Conservation (phyloP, 345 rosid genomes). For the Salix arbutifolia region DNA sequence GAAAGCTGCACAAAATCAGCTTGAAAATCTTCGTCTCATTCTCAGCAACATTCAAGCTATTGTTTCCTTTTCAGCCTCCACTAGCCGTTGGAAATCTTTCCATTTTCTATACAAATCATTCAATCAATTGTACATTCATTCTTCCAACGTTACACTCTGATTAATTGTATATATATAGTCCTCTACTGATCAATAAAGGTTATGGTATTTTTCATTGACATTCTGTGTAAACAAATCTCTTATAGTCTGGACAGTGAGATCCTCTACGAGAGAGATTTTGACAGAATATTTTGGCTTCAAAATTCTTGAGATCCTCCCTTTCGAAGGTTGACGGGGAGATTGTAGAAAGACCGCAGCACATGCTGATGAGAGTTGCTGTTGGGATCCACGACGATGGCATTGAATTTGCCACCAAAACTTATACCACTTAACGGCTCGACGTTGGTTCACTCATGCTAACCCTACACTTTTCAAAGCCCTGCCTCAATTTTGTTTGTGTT, state of each 20-base stretch:
- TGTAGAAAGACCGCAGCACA: slow-evolving; percentile 82
- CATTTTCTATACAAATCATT: too few species aligned
- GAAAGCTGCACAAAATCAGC: too few species aligned
- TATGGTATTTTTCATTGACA: too few species aligned
- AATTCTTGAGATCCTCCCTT: slow-evolving; percentile 86
- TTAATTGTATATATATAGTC: too few species aligned
- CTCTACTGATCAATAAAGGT: too few species aligned
- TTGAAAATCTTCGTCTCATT: too few species aligned
- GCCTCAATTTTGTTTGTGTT: slow-evolving; percentile 47
- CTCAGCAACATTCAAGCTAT: too few species aligned
- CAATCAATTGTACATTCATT: too few species aligned
- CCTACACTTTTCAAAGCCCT: slow-evolving; percentile 78
- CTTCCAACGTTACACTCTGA: too few species aligned
- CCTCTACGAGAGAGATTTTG: slow-evolving; percentile 78
- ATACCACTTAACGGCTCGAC: slow-evolving; percentile 74
- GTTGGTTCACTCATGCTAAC: slow-evolving; percentile 93
- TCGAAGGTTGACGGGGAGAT: slow-evolving; percentile 72
- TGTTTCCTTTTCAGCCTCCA: too few species aligned
- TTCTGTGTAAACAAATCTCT: too few species aligned
- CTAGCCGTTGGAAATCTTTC: too few species aligned
- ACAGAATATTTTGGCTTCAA: slow-evolving; percentile 80
- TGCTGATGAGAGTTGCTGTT: slow-evolving; percentile 89
- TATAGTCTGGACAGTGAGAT: slow-evolving; percentile 68
- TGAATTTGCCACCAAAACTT: slow-evolving; percentile 59
- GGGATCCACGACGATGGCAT: slow-evolving; percentile 71